These are phyloP conservation scores for Ailanthus altissimus DNA, from an alignment of 345 rosid species.

Conservation along the genomic window DNA sequence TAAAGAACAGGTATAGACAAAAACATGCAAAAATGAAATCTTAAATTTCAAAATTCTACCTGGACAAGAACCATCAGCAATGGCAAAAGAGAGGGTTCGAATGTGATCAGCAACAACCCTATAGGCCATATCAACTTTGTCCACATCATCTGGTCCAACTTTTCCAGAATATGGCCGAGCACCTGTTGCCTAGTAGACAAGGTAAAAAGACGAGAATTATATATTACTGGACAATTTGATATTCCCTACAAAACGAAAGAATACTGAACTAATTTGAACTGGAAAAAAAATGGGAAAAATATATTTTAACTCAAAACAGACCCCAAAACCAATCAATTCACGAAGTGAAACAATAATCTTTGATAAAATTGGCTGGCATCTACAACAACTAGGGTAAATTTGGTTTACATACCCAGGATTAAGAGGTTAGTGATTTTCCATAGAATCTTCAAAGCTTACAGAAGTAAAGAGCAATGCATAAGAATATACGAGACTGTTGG, in stretches of 20 bases:
- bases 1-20: neutral
- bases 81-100: constrained; percentile 91
- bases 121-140: constrained; percentile 92
- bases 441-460: neutral
- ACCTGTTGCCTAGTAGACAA: constrained; percentile 62
- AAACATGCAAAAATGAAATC: neutral
- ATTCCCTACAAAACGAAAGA: neutral
- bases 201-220: neutral
- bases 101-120: constrained; percentile 98
- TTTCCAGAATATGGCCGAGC: constrained; percentile 89
- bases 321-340: neutral
- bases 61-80: constrained; percentile 98
- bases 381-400: neutral
- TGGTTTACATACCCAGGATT: neutral
- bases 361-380: neutral
- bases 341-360: neutral
- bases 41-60: constrained; percentile 41
- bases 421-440: neutral
- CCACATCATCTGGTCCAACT: constrained; percentile 80
- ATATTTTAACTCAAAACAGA: neutral
- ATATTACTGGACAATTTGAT: neutral
- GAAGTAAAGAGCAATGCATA: neutral
- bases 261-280: neutral
- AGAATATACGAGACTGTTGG: neutral
- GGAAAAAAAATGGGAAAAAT: too few relatives aligned